phyloP scores from a whole-genome alignment of 2,329 filamentous ascomycete species.

The Metarhizium album region DNA sequence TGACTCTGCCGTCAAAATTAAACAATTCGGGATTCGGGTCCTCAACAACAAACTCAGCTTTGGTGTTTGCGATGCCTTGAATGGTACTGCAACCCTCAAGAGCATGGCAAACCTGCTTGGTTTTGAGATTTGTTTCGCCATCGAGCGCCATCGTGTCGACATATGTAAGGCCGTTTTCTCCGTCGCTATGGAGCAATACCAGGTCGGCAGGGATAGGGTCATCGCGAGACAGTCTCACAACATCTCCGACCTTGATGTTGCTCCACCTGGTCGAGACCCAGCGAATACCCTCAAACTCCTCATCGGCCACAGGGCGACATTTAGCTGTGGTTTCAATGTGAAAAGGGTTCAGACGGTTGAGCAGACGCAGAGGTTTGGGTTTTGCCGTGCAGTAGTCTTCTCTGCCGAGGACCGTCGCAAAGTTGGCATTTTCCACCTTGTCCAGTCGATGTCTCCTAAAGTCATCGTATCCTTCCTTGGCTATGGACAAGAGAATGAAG shows the following conservation, averaged over 20 bases:
- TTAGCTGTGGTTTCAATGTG: slow-evolving; percentile 17
- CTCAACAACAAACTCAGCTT: slow-evolving; percentile 58
- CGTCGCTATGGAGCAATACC: slow-evolving; percentile 64
- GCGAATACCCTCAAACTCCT: slow-evolving; percentile 48
- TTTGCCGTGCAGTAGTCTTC: slow-evolving; percentile 23
- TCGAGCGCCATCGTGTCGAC: slow-evolving; percentile 79
- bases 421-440: slow-evolving; percentile 62
- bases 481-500: slow-evolving; percentile 70
- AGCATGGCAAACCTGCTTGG: slow-evolving; percentile 55
- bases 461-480: slow-evolving; percentile 83
- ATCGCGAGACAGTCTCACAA: slow-evolving; percentile 48
- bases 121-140: slow-evolving; percentile 74
- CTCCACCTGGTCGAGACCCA: slow-evolving; percentile 40
- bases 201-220: slow-evolving; percentile 77
- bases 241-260: slow-evolving; percentile 38
- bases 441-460: slow-evolving; percentile 70
- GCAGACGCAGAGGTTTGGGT: slow-evolving; percentile 11
- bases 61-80: slow-evolving; percentile 39
- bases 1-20: slow-evolving; percentile 61
- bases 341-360: slow-evolving; percentile 23
- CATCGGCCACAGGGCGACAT: slow-evolving; percentile 29
- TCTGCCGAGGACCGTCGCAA: slow-evolving; percentile 33
- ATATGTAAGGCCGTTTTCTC: slow-evolving; percentile 70
- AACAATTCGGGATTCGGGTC: slow-evolving; percentile 71
- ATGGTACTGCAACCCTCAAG: slow-evolving; percentile 47